These are phyloP conservation scores for Agaricus sinodeliciosus DNA, from an alignment of 768 basidiomycete species.

Conservation along the genomic window DNA sequence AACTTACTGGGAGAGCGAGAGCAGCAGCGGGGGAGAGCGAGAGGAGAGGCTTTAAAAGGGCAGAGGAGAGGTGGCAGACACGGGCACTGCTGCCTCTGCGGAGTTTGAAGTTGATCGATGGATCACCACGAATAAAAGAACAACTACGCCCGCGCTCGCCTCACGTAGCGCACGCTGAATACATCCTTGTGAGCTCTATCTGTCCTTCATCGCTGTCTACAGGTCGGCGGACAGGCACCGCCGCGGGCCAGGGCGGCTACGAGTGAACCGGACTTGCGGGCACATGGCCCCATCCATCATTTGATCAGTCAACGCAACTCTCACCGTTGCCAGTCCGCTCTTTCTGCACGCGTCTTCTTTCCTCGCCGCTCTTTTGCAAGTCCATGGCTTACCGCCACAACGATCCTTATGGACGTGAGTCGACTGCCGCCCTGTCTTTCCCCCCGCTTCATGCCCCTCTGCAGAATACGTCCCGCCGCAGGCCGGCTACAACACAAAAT, in stretches of 20 bases:
- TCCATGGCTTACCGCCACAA: constrained; percentile 45
- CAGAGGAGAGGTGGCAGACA: constrained; percentile 26
- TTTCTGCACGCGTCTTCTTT: constrained; percentile 11
- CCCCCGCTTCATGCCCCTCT: constrained; percentile 22
- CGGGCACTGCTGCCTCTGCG: constrained; percentile 40
- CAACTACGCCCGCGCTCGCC: neutral
- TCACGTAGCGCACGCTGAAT: too few relatives aligned
- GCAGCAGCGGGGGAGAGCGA: constrained; percentile 10
- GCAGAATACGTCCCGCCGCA: constrained; percentile 30
- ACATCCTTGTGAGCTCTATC: too few relatives aligned
- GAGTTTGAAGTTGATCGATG: constrained; percentile 39
- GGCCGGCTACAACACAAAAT: neutral
- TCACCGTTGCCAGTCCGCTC: constrained; percentile 2
- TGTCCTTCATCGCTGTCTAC: too few relatives aligned
- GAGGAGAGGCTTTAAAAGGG: constrained; percentile 17
- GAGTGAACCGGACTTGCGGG: neutral
- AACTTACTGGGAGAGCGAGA: constrained; percentile 16
- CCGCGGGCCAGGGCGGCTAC: too few relatives aligned
- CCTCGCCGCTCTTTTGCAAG: too few relatives aligned
- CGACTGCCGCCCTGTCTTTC: constrained; percentile 9
- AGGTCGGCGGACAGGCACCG: too few relatives aligned
- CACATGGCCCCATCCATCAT: neutral
- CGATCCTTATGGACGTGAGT: constrained; percentile 13
- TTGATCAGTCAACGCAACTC: neutral
- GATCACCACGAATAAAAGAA: constrained; percentile 13